Percentiles rank a stretch among this genome's conserved stretches.
Evolutionary conservation across 2,329 filamentous ascomycete genomes (phyloP).

Genomic region (Fusarium ambrosium): DNA sequence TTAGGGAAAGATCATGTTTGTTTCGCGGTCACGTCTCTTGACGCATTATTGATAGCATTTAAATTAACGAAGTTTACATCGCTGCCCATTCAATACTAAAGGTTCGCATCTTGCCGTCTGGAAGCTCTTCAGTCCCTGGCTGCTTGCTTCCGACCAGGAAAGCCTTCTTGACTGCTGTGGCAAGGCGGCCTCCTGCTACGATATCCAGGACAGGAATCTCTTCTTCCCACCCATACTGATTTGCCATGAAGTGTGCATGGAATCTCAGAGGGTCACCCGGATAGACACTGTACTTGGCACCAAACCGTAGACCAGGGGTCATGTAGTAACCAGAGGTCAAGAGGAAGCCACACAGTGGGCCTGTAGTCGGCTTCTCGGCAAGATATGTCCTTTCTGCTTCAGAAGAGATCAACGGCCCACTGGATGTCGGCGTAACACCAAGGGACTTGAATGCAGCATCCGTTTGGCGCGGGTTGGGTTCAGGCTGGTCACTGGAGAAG

Average conservation of each 20-base stretch:
- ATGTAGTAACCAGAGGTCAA: slow-evolving; percentile 86
- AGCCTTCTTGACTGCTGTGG: slow-evolving; percentile 96
- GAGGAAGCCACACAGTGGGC: slow-evolving; percentile 82
- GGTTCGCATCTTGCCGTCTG: slow-evolving; percentile 68
- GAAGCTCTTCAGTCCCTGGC: slow-evolving; percentile 48
- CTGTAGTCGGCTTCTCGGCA: slow-evolving; percentile 34
- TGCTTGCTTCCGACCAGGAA: slow-evolving; percentile 85
- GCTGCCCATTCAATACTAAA: slow-evolving; percentile 96
- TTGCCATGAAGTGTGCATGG: slow-evolving; percentile 93
- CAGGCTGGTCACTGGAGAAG: slow-evolving; percentile 38
- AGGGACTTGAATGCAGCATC: slow-evolving; percentile 41
- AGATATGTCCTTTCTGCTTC: slow-evolving; percentile 24
- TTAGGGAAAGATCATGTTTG: slow-evolving; percentile 11
- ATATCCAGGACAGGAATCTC: slow-evolving; percentile 87
- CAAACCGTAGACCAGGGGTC: slow-evolving; percentile 93
- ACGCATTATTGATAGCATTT: slow-evolving; percentile 24
- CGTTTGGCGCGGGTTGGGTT: slow-evolving; percentile 18
- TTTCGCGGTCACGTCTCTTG: slow-evolving; percentile 13
- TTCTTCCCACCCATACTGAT: slow-evolving; percentile 88
- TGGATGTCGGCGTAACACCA: slow-evolving; percentile 55
- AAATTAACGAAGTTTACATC: slow-evolving; percentile 70
- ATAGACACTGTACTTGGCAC: slow-evolving; percentile 94
- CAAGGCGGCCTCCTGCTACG: slow-evolving; percentile 86
- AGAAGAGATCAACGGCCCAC: slow-evolving; percentile 47
- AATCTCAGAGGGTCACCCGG: slow-evolving; percentile 95